Percentiles rank a stretch among this genome's conserved stretches.
phyloP scores from a whole-genome alignment of 83 land plant species.

The Picea abies region DNA sequence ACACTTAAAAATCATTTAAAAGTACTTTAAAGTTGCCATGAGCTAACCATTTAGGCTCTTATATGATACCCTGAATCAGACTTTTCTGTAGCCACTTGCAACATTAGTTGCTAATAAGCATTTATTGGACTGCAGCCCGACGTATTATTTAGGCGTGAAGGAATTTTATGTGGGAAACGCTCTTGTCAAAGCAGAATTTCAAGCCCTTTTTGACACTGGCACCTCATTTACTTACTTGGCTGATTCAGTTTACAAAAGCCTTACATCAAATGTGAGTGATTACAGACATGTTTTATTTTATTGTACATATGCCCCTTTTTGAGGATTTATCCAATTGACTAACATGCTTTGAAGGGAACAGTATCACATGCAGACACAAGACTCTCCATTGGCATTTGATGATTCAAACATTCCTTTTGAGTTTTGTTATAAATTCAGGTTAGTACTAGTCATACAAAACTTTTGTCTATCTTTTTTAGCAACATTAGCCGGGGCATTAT shows the following conservation, averaged over 20 bases:
- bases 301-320: background rate
- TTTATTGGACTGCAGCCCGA: conserved; percentile 45
- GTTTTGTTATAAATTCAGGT: conserved; percentile 64
- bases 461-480: background rate
- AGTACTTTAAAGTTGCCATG: background rate
- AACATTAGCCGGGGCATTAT: background rate
- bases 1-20: background rate
- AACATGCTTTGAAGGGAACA: conserved; percentile 13
- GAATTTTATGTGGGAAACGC: conserved; percentile 53
- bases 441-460: background rate
- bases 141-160: conserved; percentile 54
- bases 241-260: conserved; percentile 44
- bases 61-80: background rate
- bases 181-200: conserved; percentile 24
- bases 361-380: conserved; percentile 43
- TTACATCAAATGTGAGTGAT: conserved; percentile 60
- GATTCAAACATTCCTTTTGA: conserved; percentile 58
- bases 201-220: conserved; percentile 85
- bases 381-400: conserved; percentile 14
- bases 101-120: background rate
- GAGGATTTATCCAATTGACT: conserved; percentile 1
- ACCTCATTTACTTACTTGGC: conserved; percentile 85
- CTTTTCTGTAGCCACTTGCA: background rate
- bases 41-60: background rate
- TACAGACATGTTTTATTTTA: background rate